Evolutionary conservation across 768 basidiomycete species (phyloP), one percentile per base, ranked within the genome.

Genomic region (Suillus decipiens): DNA sequence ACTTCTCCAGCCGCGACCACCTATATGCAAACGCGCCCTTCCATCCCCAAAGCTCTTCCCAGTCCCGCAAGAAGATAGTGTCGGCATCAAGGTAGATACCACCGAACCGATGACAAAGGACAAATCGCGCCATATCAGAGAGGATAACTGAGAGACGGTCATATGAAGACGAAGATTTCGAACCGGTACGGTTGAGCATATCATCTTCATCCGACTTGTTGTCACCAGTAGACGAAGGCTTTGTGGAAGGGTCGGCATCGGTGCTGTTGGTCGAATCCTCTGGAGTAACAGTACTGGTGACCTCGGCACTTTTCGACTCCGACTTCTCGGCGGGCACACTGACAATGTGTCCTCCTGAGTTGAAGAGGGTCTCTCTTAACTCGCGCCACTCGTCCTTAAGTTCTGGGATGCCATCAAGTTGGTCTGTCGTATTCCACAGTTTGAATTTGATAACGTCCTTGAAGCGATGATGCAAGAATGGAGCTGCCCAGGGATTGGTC

Each of bases 21-120:
- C 96, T 84, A 74, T 98, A 99, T 9, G 96, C 96, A 69, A 97
- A 99, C 19, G 95, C 95, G 43, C 96, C 96, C 69, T 89, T 87
- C 90, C 93, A 97, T 34, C 93, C 94, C 94, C 94, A 98, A 6
- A 99, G 80, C 68, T 99, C 96, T 73, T 97, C 96, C 97, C 97
- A 99, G 71, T 99, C 96, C 24, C 97, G 89, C 37, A 99, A 78
- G 68, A 99, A 87, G 66, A 99, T 86, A 10, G 95, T 98, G 73
- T 99, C 97, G 11, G 96, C 95, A 70, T 99, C 96, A 59, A 99
- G 87, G 72, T 99, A 99, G 56, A 95, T 92, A 15, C 96, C 96
- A 28, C 97, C 96, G 70, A 91, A 99, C 24, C 95, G 89, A 75
- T 99, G 93, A 65, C 93, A 95, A n/a, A 99, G 82, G 62, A 99